Evolutionary conservation across 192 early-diverging fungal species (phyloP), one percentile per base, ranked within the genome.

Genomic region (Linnemannia exigua): DNA sequence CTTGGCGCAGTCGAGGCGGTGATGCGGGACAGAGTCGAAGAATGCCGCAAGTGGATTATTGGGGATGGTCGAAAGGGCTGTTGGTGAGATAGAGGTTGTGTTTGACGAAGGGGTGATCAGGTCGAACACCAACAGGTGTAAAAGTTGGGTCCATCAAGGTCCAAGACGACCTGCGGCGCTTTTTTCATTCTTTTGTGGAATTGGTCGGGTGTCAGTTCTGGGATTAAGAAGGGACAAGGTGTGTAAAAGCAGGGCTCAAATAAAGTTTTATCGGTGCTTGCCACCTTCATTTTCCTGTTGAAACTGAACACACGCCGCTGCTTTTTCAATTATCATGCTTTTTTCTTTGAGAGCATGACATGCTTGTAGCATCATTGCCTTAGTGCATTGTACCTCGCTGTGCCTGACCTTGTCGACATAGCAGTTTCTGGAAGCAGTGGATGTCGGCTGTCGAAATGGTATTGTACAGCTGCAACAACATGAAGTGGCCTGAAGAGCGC

Each of bases 141-240:
- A 63, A 44, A 44, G 41, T 44, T 44, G 41, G 14, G 25, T 63
- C 58, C 58, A 61, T 63, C 58, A 63, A 63, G 28, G 58, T 63
- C 58, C 58, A 63, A 31, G 58, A 63, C 12, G 28, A 63, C 58
- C 58, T 63, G 58, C 58, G 58, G 22, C 58, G 58, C 58, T 63
- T 63, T 31, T 33, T 61, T 61, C 25, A 1, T 61, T 31, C 8
- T 63, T 63, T 22, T 58, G 20, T 58, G 22, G 12, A 25, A 20
- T n/a, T 61, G 54, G 25, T 5, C 25, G 54, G 54, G 54, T 61
- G 54, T 61, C 54, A 58, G 7, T 1, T 2, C 51, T 54, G 25
- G 9, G 46, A 47, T 47, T 19, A 19, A 63, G 20, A 28, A 25
- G 11, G 25, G 51, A 25, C 51, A 22, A 25, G 28, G 0, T 15